These are phyloP conservation scores for Fusarium bulbicola DNA, from an alignment of 2,329 filamentous ascomycete species.

Conservation along the genomic window DNA sequence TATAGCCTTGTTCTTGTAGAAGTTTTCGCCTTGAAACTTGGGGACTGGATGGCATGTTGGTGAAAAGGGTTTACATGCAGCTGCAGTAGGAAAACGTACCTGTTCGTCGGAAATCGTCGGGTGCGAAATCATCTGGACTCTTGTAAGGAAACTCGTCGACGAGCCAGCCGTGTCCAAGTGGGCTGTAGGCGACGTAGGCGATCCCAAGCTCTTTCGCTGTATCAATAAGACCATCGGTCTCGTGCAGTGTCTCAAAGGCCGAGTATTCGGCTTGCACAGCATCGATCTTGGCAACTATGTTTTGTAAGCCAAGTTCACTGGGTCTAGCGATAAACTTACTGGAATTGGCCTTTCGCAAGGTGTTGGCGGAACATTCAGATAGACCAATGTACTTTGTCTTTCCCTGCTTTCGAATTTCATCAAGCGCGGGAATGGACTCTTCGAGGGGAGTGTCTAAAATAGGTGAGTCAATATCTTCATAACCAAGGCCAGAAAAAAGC, in stretches of 20 bases:
- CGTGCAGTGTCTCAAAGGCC: slow-evolving; percentile 1
- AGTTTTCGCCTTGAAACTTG: slow-evolving; percentile 8
- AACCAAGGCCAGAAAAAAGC: too few species aligned
- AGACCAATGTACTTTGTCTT: slow-evolving; percentile 9
- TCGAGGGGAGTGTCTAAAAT: background rate
- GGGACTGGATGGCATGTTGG: background rate
- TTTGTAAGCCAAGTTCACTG: background rate
- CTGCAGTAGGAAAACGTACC: background rate
- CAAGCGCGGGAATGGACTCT: background rate
- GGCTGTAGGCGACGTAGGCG: background rate
- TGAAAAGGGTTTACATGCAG: background rate
- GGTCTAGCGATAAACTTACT: fast-evolving
- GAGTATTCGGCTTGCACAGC: slow-evolving; percentile 12
- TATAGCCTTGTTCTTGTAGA: background rate
- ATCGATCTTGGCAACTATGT: slow-evolving; percentile 2
- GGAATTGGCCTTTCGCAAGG: background rate
- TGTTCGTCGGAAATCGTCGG: background rate
- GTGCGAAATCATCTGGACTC: background rate
- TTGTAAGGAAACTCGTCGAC: background rate
- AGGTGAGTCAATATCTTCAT: too few species aligned
- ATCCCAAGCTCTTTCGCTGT: background rate
- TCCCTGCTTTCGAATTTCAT: background rate
- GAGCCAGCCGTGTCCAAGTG: background rate
- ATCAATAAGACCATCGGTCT: background rate
- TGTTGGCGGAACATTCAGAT: background rate